A percentile compares a stretch with the other conserved stretches of the same genome.
phyloP scores from a whole-genome alignment of 2,329 filamentous ascomycete genomes.

The Alternaria angustiovoidea region DNA sequence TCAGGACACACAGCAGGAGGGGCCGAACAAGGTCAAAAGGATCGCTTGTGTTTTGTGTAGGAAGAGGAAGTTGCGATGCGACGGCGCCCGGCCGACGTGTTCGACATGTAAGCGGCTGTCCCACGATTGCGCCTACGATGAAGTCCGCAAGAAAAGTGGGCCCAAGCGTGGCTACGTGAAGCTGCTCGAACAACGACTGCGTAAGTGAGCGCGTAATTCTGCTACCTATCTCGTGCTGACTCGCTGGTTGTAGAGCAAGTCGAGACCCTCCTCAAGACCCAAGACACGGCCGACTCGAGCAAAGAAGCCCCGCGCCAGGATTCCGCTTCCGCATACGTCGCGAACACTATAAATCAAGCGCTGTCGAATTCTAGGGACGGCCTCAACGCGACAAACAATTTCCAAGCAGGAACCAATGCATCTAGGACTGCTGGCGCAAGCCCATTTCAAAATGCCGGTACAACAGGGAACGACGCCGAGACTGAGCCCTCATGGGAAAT shows the following conservation, averaged over 20 bases:
- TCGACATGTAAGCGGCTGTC: conserved; percentile 87
- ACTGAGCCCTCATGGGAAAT: conserved; percentile 79
- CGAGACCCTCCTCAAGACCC: conserved; percentile 85
- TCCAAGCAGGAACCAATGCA: conserved; percentile 16
- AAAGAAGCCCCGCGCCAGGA: conserved; percentile 36
- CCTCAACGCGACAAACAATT: conserved; percentile 23
- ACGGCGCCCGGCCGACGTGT: conserved; percentile 83
- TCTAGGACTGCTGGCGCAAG: conserved; percentile 29
- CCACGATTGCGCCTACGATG: conserved; percentile 89
- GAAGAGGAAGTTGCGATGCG: conserved; percentile 90
- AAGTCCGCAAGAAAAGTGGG: conserved; percentile 91
- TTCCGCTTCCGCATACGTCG: conserved; percentile 42
- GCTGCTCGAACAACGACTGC: conserved; percentile 88
- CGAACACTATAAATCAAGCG: conserved; percentile 39
- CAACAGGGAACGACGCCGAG: conserved; percentile 27
- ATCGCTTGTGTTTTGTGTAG: conserved; percentile 95
- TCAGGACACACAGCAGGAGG: conserved; percentile 57
- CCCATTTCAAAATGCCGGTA: conserved; percentile 23
- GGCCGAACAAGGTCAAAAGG: conserved; percentile 69
- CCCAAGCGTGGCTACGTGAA: conserved; percentile 96
- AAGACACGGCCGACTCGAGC: conserved; percentile 62
- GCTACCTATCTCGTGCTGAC: conserved; percentile 18
- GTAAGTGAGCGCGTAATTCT: conserved; percentile 62
- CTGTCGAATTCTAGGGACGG: conserved; percentile 31
- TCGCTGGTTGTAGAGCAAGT: conserved; percentile 75